These are phyloP conservation scores for Salisapilia sapeloensis DNA, from an alignment of 352 stramenopile species.

Conservation along the genomic window DNA sequence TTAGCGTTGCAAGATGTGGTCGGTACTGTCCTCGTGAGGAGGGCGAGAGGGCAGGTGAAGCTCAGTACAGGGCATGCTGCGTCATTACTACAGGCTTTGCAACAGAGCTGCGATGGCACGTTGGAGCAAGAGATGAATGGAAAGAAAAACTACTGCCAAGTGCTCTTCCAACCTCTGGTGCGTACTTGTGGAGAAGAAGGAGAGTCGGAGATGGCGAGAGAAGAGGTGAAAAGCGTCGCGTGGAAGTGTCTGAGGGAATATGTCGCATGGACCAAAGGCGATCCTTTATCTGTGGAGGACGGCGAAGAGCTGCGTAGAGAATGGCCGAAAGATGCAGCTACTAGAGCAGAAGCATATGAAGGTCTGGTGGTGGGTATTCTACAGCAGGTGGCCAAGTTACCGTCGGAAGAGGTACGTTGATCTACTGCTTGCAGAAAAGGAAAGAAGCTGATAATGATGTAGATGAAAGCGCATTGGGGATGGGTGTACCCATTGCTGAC, in stretches of 20 bases:
- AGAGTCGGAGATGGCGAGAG: constrained; percentile 25
- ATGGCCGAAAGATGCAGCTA: constrained; percentile 1
- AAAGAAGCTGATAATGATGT: not conserved
- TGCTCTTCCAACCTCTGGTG: constrained; percentile 39
- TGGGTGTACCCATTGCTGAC: constrained; percentile 73
- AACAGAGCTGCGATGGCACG: constrained; percentile 23
- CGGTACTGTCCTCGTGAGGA: constrained; percentile 42
- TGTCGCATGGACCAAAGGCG: constrained; percentile 27
- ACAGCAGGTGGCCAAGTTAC: constrained; percentile 23
- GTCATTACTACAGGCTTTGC: constrained; percentile 54
- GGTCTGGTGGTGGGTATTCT: constrained; percentile 32
- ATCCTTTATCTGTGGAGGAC: constrained; percentile 2
- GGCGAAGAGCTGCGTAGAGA: constrained; percentile 1
- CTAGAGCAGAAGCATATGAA: constrained; percentile 2
- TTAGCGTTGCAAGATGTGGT: constrained; percentile 46
- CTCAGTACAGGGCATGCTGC: constrained; percentile 47
- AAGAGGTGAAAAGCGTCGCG: constrained; percentile 45
- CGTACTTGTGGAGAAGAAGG: constrained; percentile 3
- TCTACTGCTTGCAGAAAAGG: constrained; percentile 1
- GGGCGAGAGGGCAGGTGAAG: constrained; percentile 16
- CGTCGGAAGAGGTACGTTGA: constrained; percentile 26
- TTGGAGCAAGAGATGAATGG: constrained; percentile 57
- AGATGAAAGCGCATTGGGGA: constrained; percentile 46
- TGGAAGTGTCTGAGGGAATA: constrained; percentile 47
- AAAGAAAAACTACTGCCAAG: constrained; percentile 59